phyloP scores from a whole-genome alignment of 2,329 filamentous ascomycete genomes.

The Colletotrichum lini region DNA sequence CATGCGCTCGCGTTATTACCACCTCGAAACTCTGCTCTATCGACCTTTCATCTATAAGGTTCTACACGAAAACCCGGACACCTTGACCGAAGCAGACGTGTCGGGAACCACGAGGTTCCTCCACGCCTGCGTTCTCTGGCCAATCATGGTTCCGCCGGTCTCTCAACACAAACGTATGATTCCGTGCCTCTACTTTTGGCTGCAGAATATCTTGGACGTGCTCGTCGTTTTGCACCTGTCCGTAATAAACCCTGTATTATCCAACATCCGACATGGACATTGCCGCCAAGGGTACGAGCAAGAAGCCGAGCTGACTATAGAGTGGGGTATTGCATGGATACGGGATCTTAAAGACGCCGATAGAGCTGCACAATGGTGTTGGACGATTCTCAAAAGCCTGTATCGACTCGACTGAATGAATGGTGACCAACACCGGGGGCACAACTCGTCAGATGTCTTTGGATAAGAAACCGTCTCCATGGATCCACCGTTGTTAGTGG shows the following conservation, averaged over 20 bases:
- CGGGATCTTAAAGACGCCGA: conserved; percentile 69
- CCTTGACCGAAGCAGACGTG: conserved; percentile 67
- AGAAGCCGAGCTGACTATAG: conserved; percentile 63
- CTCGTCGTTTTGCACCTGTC: conserved; percentile 70
- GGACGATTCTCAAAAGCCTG: conserved; percentile 64
- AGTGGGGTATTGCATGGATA: conserved; percentile 72
- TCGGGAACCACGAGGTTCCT: conserved; percentile 70
- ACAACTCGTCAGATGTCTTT: neutral
- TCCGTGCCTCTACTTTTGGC: conserved; percentile 73
- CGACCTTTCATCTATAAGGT: conserved; percentile 73
- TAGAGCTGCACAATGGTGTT: conserved; percentile 69
- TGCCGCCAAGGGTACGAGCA: conserved; percentile 65
- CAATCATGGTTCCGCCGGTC: conserved; percentile 69
- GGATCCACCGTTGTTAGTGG: too few relatives aligned
- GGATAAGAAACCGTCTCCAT: neutral
- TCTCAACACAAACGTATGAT: conserved; percentile 71
- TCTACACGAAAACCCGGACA: conserved; percentile 66
- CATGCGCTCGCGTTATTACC: conserved; percentile 71
- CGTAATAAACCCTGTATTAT: conserved; percentile 64
- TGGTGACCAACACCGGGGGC: neutral
- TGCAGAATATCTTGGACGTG: conserved; percentile 72
- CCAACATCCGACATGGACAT: conserved; percentile 63
- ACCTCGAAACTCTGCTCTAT: conserved; percentile 70
- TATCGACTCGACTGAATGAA: conserved; percentile 55
- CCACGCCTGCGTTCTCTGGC: conserved; percentile 71